Conservation (phyloP, 2,329 filamentous ascomycete genomes). For the Apiospora malaysiana region DNA sequence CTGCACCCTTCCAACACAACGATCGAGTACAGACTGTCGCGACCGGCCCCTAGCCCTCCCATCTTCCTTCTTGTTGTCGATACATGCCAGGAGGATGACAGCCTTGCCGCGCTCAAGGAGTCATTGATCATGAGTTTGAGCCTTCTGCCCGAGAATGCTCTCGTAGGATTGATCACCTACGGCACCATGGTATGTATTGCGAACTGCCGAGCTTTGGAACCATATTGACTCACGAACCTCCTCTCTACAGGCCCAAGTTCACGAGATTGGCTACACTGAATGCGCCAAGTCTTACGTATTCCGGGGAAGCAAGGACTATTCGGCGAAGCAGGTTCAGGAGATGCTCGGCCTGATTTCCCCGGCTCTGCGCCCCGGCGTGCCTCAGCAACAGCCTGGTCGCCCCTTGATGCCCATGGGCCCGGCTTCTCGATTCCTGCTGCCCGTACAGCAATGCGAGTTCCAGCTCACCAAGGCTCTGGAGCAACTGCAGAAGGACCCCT, state of each 20-base stretch:
- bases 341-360: slow-evolving; percentile 88
- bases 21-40: slow-evolving; percentile 84
- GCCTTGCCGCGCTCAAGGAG: slow-evolving; percentile 81
- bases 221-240: background rate
- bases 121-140: slow-evolving; percentile 86
- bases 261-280: slow-evolving; percentile 97
- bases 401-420: slow-evolving; percentile 78
- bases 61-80: slow-evolving; percentile 90
- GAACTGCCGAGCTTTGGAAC: background rate
- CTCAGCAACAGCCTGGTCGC: slow-evolving; percentile 75
- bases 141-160: slow-evolving; percentile 78
- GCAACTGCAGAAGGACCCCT: slow-evolving; percentile 94
- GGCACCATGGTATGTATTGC: slow-evolving; percentile 80
- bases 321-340: slow-evolving; percentile 98
- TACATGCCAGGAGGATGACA: slow-evolving; percentile 88
- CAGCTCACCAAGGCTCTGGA: slow-evolving; percentile 96
- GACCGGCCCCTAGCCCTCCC: slow-evolving; percentile 82
- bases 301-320: slow-evolving; percentile 95
- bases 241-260: slow-evolving; percentile 77
- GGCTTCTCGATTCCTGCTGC: slow-evolving; percentile 87
- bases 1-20: slow-evolving; percentile 83
- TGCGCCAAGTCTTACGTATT: slow-evolving; percentile 99
- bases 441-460: slow-evolving; percentile 94
- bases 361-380: slow-evolving; percentile 75
- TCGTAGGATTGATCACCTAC: slow-evolving; percentile 84